A percentile compares a stretch with the other conserved stretches of the same genome.
phyloP scores from a whole-genome alignment of 2,329 filamentous ascomycete species.

The Pseudogymnoascus sp. region DNA sequence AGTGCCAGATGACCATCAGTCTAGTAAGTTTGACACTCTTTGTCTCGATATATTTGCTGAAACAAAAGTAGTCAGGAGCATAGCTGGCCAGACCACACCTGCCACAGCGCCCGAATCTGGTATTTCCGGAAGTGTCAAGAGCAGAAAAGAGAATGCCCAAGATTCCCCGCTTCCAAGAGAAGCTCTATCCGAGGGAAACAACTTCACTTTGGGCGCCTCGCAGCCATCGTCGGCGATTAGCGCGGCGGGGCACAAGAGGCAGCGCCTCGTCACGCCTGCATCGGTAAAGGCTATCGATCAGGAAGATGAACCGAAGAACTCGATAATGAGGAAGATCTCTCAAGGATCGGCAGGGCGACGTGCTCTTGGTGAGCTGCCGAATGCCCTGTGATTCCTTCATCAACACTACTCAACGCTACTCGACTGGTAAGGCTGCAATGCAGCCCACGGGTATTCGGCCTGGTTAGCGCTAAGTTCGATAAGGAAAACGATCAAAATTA shows the following conservation, averaged over 20 bases:
- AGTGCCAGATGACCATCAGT: neutral
- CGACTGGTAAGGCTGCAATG: constrained; percentile 7
- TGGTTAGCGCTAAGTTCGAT: neutral
- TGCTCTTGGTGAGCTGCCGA: constrained; percentile 5
- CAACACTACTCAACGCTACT: neutral
- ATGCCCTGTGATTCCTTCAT: neutral
- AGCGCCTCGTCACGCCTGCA: constrained; percentile 40
- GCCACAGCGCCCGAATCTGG: neutral
- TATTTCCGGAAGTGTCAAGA: constrained; percentile 16
- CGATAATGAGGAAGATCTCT: constrained; percentile 11
- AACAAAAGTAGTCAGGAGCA: neutral
- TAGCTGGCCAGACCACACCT: constrained; percentile 3
- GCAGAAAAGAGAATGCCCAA: constrained; percentile 23
- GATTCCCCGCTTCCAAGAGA: constrained; percentile 14
- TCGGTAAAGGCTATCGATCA: constrained; percentile 41
- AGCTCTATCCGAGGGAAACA: constrained; percentile 10
- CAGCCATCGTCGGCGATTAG: constrained; percentile 18
- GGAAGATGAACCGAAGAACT: constrained; percentile 38
- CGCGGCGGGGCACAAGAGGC: constrained; percentile 33
- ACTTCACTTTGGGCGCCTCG: constrained; percentile 16
- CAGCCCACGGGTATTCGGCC: constrained; percentile 5
- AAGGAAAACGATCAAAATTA: neutral
- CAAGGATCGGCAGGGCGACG: constrained; percentile 4
- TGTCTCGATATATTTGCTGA: neutral
- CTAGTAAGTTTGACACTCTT: neutral